Evolutionary conservation across 305 asterid genomes (phyloP), one percentile per base, ranked within the genome.

Genomic region (Rubia occidens): DNA sequence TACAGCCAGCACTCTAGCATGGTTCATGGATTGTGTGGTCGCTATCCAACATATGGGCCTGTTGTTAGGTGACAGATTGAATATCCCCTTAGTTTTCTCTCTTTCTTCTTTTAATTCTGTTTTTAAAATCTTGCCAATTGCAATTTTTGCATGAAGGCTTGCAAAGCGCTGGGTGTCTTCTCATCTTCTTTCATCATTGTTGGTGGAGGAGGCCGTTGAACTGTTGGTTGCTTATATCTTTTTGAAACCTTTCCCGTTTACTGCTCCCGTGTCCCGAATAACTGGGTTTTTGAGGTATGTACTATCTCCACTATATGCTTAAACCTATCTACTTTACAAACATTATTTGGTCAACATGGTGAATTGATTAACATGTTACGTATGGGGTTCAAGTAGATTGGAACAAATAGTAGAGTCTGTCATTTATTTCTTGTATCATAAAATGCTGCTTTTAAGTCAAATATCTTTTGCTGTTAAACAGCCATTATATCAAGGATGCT

Each of bases 91-190:
- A 35, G 13, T 17, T 32, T 60, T 37, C 5, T 61, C 24, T 9
- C 44, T 40, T 3, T 4, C 37, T 4, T 58, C 17, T 3, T 47
- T 66, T 35, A 37, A 49, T 60, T 29, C 21, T 45, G 32, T 39
- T 15, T 29, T 70, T 4, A 59, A 18, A 8, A 29, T 24, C 53
- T 75, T 70, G 58, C 73, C 60, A 45, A 63, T 29, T 54, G 62
- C 39, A 39, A 66, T 72, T 71, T 69, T 71, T 71, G 49, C n/a
- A 51, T 86, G 58, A 76, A 89, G 99, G 88, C 90, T 95, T 80
- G 97, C 96, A 44, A 95, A 95, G 82, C 96, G 99, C 56, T 95
- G 99, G 99, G 89, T 91, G 54, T 84, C 96, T 70, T 96, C 96
- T 65, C 99, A 95, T 79, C 85, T 95, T 56, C 86, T 95, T 56